A percentile compares a stretch with the other conserved stretches of the same genome.
phyloP scores from a whole-genome alignment of 2,329 filamentous ascomycete species.

The Sodiomyces alkalinus region DNA sequence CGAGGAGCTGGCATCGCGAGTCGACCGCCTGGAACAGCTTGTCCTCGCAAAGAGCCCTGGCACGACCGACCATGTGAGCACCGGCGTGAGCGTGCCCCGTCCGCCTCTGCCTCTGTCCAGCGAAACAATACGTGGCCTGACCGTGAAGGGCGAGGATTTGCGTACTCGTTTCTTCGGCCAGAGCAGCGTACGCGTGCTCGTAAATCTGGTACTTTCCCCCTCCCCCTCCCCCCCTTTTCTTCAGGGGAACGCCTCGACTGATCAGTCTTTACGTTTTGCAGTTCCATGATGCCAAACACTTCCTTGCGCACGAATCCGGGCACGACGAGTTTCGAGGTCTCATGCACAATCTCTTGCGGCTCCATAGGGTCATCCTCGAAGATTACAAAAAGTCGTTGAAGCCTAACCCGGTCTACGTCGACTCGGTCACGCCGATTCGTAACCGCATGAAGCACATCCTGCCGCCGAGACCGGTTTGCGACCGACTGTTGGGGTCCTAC shows the following conservation, averaged over 20 bases:
- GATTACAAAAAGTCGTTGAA: slow-evolving; percentile 29
- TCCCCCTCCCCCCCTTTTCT: slow-evolving; percentile 2
- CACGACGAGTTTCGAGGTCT: slow-evolving; percentile 25
- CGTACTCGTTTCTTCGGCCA: slow-evolving; percentile 37
- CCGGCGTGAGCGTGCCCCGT: no score
- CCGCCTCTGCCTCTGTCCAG: slow-evolving; percentile 14
- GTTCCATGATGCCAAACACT: slow-evolving; percentile 39
- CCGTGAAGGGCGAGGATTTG: slow-evolving; percentile 29
- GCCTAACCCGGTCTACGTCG: slow-evolving; percentile 40
- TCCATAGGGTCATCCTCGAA: slow-evolving; percentile 31
- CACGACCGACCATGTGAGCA: no score
- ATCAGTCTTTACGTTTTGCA: no score
- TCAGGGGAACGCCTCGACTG: no score
- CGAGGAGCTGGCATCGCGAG: slow-evolving; percentile 31
- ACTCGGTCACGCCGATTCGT: slow-evolving; percentile 41
- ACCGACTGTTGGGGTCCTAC: slow-evolving; percentile 32
- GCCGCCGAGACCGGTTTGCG: slow-evolving; percentile 26
- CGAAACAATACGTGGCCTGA: slow-evolving; percentile 32
- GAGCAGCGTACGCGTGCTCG: slow-evolving; percentile 33
- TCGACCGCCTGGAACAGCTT: slow-evolving; percentile 39
- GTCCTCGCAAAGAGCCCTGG: slow-evolving; percentile 26
- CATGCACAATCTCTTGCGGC: slow-evolving; percentile 27
- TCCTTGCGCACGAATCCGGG: slow-evolving; percentile 26
- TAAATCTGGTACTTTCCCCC: slow-evolving; percentile 31
- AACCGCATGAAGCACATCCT: slow-evolving; percentile 43